A percentile compares a stretch with the other conserved stretches of the same genome.
These are phyloP conservation scores for Tephrocybe sp. DNA, from an alignment of 768 basidiomycete species.

Conservation along the genomic window DNA sequence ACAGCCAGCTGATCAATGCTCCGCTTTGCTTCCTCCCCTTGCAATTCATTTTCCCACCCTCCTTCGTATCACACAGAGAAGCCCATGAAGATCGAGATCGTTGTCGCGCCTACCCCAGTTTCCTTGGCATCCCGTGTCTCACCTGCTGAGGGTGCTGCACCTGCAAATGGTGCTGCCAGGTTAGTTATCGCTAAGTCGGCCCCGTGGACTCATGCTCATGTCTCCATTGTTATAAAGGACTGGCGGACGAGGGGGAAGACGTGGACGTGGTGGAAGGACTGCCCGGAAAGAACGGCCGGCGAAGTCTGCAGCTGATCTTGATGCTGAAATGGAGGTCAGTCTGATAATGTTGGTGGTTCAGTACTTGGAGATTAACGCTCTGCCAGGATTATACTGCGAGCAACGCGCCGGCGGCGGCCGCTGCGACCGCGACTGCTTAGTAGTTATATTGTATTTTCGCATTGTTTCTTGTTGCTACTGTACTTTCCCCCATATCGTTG, in stretches of 20 bases:
- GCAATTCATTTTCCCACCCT: constrained; percentile 33
- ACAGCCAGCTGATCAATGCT: constrained; percentile 48
- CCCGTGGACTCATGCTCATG: constrained; percentile 5
- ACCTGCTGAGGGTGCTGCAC: constrained; percentile 47
- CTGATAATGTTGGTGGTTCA: background rate
- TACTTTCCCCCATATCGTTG: constrained; percentile 13
- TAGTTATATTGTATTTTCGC: constrained; percentile 13
- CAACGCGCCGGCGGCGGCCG: constrained; percentile 47
- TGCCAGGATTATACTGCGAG: constrained; percentile 74
- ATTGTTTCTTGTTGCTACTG: constrained; percentile 12
- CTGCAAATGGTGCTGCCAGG: constrained; percentile 32
- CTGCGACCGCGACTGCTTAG: constrained; percentile 24
- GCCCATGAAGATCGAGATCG: constrained; percentile 98
- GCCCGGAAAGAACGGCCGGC: constrained; percentile 63
- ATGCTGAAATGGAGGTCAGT: constrained; percentile 96
- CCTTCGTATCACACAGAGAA: constrained; percentile 65
- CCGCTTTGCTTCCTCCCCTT: constrained; percentile 38
- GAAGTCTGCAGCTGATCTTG: constrained; percentile 88
- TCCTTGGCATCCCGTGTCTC: constrained; percentile 86
- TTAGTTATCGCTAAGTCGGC: constrained; percentile 20
- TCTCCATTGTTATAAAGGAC: constrained; percentile 24
- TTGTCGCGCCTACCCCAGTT: constrained; percentile 78
- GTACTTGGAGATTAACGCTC: background rate
- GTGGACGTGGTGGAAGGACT: constrained; percentile 36
- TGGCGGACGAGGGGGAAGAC: constrained; percentile 45